Base-by-base conservation (phyloP, 2,329 filamentous ascomycete genomes). In the Fusarium xyrophilum region DNA sequence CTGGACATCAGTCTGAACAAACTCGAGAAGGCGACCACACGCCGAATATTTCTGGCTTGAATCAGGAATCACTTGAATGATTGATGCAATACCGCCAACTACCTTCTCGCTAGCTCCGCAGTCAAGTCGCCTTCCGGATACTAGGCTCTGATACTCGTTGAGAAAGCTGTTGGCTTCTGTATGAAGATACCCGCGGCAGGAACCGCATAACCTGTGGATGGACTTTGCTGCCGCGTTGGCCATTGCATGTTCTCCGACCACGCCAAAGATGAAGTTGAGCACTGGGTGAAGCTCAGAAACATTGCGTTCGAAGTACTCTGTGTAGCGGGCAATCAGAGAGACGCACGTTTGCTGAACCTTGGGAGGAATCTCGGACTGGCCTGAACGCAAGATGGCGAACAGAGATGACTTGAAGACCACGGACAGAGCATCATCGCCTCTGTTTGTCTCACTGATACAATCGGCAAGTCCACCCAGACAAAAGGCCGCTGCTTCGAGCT, bases 281-380 rank as follows among this genome's bases (percentile, higher is more conserved):
- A 90, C 90, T 42, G 88, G 82, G 2, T 91, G 89, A 2, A 96
- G 83, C 64, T 88, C 87, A 33, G 86, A 83, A 3, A 88, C 82
- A 73, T 92, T 88, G 25, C 88, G 85, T 72, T 91, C 86, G 76
- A 96, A 95, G 78, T 92, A 96, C 56, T 89, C 87, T 8, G 91
- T 88, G 74, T 93, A 93, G 28, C 88, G 85, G 68, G 91, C 91
- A 40, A 95, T 88, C 40, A 92, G 79, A 46, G 86, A 85, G 32
- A 95, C 84, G 36, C 89, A 89, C 1, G 90, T 90, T 72, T 92
- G 88, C 51, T 88, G 85, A 21, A 89, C 85, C 55, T 89, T 85
- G 7, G 86, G 79, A 2, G 90, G 89, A 14, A 93, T 83, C 6
- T 82, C 78, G 5, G 80, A 77, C 64, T 84, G 76, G 52, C 82